phyloP scores from a whole-genome alignment of 31 red algal genomes.

The Asparagopsis taxiformis region DNA sequence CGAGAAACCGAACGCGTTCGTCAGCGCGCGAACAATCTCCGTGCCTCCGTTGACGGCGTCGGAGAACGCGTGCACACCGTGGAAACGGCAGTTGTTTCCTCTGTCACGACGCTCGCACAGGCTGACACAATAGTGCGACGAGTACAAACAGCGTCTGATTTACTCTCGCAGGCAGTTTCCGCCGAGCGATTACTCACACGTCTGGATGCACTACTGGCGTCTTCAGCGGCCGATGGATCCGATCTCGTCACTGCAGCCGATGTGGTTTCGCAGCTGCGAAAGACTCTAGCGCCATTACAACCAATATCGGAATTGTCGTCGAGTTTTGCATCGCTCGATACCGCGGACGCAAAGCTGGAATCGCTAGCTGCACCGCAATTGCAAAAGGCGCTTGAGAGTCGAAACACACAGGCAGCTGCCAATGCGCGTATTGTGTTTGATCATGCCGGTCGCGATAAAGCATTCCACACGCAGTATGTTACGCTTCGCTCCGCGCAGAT shows the following conservation, averaged over 20 bases:
- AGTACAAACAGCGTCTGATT: constrained; percentile 45
- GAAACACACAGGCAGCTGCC: constrained; percentile 22
- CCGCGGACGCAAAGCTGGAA: constrained; percentile 51
- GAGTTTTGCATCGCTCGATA: constrained; percentile 35
- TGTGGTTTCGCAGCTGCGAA: constrained; percentile 46
- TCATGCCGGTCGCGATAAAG: constrained; percentile 60
- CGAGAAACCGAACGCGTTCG: constrained; percentile 69
- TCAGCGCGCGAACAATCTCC: constrained; percentile 48
- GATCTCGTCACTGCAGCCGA: constrained; percentile 77
- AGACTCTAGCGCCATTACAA: constrained; percentile 40
- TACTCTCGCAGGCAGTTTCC: constrained; percentile 44
- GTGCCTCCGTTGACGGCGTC: constrained; percentile 62
- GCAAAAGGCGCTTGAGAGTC: constrained; percentile 41
- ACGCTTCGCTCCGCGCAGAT: constrained; percentile 33
- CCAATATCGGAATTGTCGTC: constrained; percentile 38
- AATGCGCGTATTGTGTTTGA: constrained; percentile 70
- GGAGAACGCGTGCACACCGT: constrained; percentile 64
- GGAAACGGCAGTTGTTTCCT: constrained; percentile 57
- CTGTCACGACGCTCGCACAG: constrained; percentile 72
- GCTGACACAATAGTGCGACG: constrained; percentile 74
- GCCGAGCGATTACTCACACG: constrained; percentile 54
- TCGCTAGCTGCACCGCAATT: constrained; percentile 46
- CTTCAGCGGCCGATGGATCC: constrained; percentile 49
- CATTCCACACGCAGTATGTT: constrained; percentile 62
- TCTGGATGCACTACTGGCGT: constrained; percentile 53